phyloP scores from a whole-genome alignment of 2,329 filamentous ascomycete genomes.

The Xylaria polymorpha region DNA sequence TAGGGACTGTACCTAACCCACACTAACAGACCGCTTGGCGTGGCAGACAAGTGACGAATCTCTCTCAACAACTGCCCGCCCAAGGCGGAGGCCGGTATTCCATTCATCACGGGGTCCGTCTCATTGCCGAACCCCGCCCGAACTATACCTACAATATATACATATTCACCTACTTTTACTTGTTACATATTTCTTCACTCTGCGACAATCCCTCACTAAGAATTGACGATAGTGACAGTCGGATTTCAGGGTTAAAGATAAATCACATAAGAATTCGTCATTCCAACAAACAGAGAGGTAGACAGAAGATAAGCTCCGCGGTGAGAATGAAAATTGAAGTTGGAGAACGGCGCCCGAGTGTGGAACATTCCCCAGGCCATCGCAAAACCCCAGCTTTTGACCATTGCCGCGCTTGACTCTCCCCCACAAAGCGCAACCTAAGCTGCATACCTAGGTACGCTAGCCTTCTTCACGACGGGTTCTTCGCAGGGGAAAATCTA shows the following conservation, averaged over 20 bases:
- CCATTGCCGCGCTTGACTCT: slow-evolving; percentile 26
- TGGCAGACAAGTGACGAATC: slow-evolving; percentile 32
- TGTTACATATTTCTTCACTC: neutral
- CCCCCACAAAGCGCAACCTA: slow-evolving; percentile 37
- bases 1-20: neutral
- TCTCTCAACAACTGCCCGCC: slow-evolving; percentile 11
- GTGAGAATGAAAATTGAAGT: neutral
- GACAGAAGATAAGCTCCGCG: neutral
- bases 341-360: slow-evolving; percentile 15
- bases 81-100: neutral
- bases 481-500: slow-evolving; percentile 19
- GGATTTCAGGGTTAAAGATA: neutral
- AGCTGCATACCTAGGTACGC: slow-evolving; percentile 34
- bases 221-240: neutral
- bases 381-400: slow-evolving; percentile 34
- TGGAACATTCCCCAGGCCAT: slow-evolving; percentile 30
- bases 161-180: too few species aligned
- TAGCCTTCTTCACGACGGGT: slow-evolving; percentile 31
- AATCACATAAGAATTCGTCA: neutral
- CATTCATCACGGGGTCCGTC: too few species aligned
- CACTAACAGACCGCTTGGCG: neutral
- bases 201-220: neutral
- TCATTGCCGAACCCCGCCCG: too few species aligned
- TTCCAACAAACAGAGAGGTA: neutral
- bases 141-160: neutral